Evolutionary conservation across 371 early-diverging fungal species (phyloP), one percentile per base, ranked within the genome.

Genomic region (Paraphysoderma sedebokerense): DNA sequence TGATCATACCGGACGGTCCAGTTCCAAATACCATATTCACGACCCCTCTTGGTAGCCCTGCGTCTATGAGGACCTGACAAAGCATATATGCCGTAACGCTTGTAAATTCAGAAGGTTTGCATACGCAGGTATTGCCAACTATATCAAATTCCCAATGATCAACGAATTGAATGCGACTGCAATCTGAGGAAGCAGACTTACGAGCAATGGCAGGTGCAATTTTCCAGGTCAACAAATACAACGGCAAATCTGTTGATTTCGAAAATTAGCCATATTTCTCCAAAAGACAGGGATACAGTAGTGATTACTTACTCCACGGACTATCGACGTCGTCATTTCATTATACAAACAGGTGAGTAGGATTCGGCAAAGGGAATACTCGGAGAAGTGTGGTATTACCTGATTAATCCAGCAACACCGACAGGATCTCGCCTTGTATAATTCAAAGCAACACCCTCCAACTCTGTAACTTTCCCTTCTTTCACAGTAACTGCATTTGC

Each of bases 1-100:
- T 27, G 6, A 17, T 48, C 11, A 17, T 49, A 13, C 24, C 17
- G 3, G 5, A 7, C 30, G 44, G 55, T 30, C 79, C 78, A 2
- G 55, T 58, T 6, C 85, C 85, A 64, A 83, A 85, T 28, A 85
- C 76, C 61, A 85, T 72, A 55, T 85, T 85, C 45, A 81, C 71
- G 17, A 85, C 85, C 27, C 85, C 85, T 5, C 58, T 52, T 0
- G 85, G 85, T 1, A 85, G 54, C 3, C 76, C 77, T 15, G 77
- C 82, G 8, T 77, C 70, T 19, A 62, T 52, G 15, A 85, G 48
- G 29, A 85, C 62, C 20, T 56, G 47, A 51, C 76, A 70, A 5
- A 84, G 62, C 62, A 80, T 48, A 48, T 54, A 73, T 4, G 79
- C 71, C 1, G 85, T 82, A 26, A 76, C 51, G 46, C 71, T 68